phyloP scores from a whole-genome alignment of 192 early-diverging fungal genomes.

The Coemansia sp. region DNA sequence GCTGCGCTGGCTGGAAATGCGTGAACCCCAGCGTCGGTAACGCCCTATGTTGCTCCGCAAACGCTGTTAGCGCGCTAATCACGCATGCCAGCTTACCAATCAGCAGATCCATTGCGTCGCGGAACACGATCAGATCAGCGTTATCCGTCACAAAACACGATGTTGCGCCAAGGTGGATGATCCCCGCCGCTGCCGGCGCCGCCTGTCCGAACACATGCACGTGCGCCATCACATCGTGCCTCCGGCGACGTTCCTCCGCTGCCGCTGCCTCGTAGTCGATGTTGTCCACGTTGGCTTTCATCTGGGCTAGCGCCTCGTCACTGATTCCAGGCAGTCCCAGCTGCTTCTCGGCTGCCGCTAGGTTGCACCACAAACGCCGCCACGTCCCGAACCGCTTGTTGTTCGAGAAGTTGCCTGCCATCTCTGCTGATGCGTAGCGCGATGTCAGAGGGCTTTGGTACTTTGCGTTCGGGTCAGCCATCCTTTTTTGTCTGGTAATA shows the following conservation, averaged over 20 bases:
- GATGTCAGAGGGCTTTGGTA: conserved; percentile 97
- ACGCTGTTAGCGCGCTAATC: conserved; percentile 74
- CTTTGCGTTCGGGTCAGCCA: conserved; percentile 64
- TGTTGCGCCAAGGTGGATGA: conserved; percentile 98
- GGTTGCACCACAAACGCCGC: conserved; percentile 92
- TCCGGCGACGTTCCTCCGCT: conserved; percentile 86
- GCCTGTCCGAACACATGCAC: conserved; percentile 93
- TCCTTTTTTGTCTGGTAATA: conserved; percentile 9
- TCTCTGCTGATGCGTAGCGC: conserved; percentile 95
- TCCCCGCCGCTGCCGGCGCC: conserved; percentile 82
- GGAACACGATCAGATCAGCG: conserved; percentile 96
- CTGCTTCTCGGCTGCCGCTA: conserved; percentile 90
- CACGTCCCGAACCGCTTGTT: conserved; percentile 95
- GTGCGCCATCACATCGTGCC: conserved; percentile 99
- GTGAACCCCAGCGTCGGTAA: conserved; percentile 97
- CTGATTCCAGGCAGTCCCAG: conserved; percentile 89
- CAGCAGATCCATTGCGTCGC: conserved; percentile 91
- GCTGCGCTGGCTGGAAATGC: conserved; percentile 98
- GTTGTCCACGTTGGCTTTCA: conserved; percentile 81
- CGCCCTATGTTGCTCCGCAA: conserved; percentile 77
- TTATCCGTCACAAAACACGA: conserved; percentile 99
- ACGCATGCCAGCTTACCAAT: conserved; percentile 84
- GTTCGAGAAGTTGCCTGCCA: conserved; percentile 95
- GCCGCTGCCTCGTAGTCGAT: conserved; percentile 91
- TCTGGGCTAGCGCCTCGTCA: conserved; percentile 81